Evolutionary conservation across 768 basidiomycete species (phyloP), one percentile per base, ranked within the genome.

Genomic region (Coprinopsis strossmayeri): DNA sequence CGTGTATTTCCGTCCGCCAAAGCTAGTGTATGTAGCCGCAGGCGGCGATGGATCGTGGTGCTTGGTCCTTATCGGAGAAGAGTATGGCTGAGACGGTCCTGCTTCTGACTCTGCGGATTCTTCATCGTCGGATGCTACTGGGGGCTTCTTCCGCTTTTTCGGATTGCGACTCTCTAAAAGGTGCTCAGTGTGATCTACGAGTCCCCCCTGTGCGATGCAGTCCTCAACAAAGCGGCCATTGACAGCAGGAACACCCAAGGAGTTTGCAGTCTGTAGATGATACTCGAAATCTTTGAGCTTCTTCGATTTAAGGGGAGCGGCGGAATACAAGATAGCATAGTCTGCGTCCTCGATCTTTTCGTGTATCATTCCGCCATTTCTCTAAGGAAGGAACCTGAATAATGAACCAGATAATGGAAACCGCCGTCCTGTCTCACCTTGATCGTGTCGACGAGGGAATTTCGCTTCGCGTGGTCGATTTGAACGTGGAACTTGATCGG

Each of bases 401-500:
- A 28, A 48, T 20, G 30, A 18, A 48, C 38, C 35, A 23, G 34
- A 17, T 3, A 25, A 15, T 12, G 11, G 20, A 28, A 3, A 32
- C 21, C 10, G 28, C 27, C 23, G 21, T 11, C 9, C 20, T 40
- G 15, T 15, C 25, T 59, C 69, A 84, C 86, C 76, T 83, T 86
- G 60, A 89, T 81, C 5, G 68, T 64, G 38, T 66, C 66, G 20
- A 82, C 71, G 23, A 82, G 58, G 0, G 66, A 61, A 13, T 67
- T 64, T 20, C 85, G 71, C 43, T 77, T 76, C 37, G 72, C 71
- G 1, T 83, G 66, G 54, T 83, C 82, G n/a, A 87, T 68, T 58
- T 85, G 82, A 28, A 87, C 80, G 54, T 78, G 85, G 54, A 87
- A 86, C 11, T 65, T 60, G 39, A 81, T 56, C 0, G 73, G 65